phyloP scores from a whole-genome alignment of 2,329 filamentous ascomycete species.

The Clarireedia paspali region DNA sequence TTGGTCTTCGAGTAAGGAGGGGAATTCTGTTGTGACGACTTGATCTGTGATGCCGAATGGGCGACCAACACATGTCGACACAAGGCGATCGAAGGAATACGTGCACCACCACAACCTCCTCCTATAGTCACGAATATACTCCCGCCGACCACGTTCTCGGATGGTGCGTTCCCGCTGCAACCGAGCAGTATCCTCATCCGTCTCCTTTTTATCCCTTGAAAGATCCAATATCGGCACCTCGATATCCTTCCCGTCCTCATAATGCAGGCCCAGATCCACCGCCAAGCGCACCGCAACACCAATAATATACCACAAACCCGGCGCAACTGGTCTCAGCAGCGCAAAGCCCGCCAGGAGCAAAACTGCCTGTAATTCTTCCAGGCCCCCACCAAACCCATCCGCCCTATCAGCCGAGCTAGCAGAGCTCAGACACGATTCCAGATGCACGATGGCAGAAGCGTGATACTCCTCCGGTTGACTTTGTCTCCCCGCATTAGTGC shows the following conservation, averaged over 20 bases:
- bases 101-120: constrained; percentile 94
- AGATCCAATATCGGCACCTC: constrained; percentile 49
- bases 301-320: constrained; percentile 94
- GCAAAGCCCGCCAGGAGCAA: constrained; percentile 86
- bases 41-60: constrained; percentile 95
- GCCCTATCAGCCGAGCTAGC: constrained; percentile 42
- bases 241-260: constrained; percentile 71
- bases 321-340: constrained; percentile 80
- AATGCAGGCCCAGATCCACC: constrained; percentile 85
- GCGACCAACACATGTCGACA: constrained; percentile 86
- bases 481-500: constrained; percentile 34
- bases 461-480: constrained; percentile 91
- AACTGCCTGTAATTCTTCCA: constrained; percentile 92
- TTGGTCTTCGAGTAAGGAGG: constrained; percentile 78
- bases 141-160: constrained; percentile 57
- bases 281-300: constrained; percentile 86
- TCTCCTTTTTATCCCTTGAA: constrained; percentile 29
- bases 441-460: constrained; percentile 83
- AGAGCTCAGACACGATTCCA: constrained; percentile 72
- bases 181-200: constrained; percentile 27
- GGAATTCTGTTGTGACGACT: constrained; percentile 91
- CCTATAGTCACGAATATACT: constrained; percentile 81
- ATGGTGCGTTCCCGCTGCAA: constrained; percentile 29
- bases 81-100: constrained; percentile 89
- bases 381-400: constrained; percentile 69